These are phyloP conservation scores for Rhizoctonia solani DNA, from an alignment of 1,284 basidiomycete genomes.

Conservation along the genomic window DNA sequence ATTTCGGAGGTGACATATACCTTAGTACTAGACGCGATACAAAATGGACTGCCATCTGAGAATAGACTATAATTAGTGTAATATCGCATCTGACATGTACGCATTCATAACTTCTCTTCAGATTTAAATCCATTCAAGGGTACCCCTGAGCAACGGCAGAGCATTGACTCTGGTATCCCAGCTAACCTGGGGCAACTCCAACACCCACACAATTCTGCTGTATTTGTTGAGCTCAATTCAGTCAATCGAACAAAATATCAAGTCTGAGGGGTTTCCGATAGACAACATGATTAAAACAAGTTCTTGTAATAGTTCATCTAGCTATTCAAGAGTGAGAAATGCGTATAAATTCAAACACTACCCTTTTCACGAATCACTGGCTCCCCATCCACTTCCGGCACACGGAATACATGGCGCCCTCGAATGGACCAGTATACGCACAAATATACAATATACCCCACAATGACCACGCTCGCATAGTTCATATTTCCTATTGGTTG, in stretches of 20 bases:
- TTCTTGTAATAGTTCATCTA: neutral
- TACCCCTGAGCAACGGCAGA: neutral
- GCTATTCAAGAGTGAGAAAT: too few species aligned
- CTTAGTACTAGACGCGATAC: slow-evolving; percentile 65
- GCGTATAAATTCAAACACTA: neutral
- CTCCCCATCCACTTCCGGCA: neutral
- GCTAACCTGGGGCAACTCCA: too few species aligned
- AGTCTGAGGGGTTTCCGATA: too few species aligned
- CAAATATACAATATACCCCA: slow-evolving; percentile 17
- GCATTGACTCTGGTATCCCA: neutral
- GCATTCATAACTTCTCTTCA: neutral
- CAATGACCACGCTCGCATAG: slow-evolving; percentile 9
- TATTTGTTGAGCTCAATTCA: too few species aligned
- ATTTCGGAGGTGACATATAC: slow-evolving; percentile 61
- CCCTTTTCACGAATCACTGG: neutral
- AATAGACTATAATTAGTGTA: neutral
- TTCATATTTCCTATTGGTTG: slow-evolving; percentile 10
- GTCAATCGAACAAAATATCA: too few species aligned
- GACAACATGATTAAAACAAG: too few species aligned
- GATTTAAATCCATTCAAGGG: slow-evolving; percentile 8
- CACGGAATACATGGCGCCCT: slow-evolving; percentile 13
- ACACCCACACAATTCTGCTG: too few species aligned
- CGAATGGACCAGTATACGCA: slow-evolving; percentile 27
- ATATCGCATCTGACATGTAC: neutral
- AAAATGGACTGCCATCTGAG: slow-evolving; percentile 52